Conservation (phyloP, 1,284 basidiomycete genomes). For the Gymnopus androsaceus region DNA sequence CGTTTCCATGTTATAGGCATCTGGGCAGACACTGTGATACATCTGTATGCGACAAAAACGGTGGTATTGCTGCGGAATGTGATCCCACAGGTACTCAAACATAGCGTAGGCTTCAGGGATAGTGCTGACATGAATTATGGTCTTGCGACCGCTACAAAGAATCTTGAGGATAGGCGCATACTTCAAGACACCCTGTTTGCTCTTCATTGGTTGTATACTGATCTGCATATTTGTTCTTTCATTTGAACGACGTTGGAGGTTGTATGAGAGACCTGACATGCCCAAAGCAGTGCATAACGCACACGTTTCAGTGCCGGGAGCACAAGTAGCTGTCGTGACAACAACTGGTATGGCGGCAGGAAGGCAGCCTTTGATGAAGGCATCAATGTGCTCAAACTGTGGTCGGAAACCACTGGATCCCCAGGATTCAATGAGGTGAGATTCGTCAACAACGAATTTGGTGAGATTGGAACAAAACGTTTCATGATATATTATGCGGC, state of each 20-base stretch:
- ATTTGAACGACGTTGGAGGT: conserved; percentile 6
- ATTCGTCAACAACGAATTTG: conserved; percentile 12
- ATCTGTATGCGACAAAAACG: neutral
- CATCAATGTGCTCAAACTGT: conserved; percentile 9
- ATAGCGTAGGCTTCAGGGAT: neutral
- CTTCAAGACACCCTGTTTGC: neutral
- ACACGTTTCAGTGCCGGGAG: neutral
- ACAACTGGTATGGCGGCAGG: conserved; percentile 7
- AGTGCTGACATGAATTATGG: too few species aligned
- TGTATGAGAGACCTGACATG: neutral
- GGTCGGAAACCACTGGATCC: conserved; percentile 10
- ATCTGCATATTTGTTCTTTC: conserved; percentile 9
- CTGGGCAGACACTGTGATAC: conserved; percentile 2
- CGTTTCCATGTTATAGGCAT: conserved; percentile 6
- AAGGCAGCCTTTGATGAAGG: conserved; percentile 10
- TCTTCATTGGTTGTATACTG: neutral
- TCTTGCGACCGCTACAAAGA: conserved; percentile 1
- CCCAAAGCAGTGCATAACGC: conserved; percentile 11
- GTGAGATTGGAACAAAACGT: conserved; percentile 11
- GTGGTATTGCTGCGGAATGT: neutral
- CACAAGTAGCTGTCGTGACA: conserved; percentile 11
- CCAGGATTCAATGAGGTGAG: conserved; percentile 14
- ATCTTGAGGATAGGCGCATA: neutral
- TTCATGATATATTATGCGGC: conserved; percentile 1
- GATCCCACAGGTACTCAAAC: neutral